phyloP scores from a whole-genome alignment of 2,329 filamentous ascomycete genomes.

The Fusarium sp. region DNA sequence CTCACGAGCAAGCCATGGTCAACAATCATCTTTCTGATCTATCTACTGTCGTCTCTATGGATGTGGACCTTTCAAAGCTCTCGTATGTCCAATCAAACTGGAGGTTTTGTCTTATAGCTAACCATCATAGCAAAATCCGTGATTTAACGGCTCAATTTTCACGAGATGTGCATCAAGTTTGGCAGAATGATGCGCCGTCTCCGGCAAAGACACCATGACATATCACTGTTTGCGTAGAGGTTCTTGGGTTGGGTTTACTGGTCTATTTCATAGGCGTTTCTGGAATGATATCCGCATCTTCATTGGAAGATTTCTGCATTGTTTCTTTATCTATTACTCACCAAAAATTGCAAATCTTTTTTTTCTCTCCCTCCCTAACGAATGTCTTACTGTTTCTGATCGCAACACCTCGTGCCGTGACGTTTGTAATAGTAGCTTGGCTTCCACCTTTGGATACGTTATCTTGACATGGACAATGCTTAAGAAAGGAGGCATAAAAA shows the following conservation, averaged over 20 bases:
- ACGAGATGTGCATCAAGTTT: conserved; percentile 33
- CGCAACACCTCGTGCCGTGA: background rate
- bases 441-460: background rate
- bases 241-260: background rate
- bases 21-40: conserved; percentile 49
- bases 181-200: conserved; percentile 15
- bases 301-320: background rate
- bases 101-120: background rate
- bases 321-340: background rate
- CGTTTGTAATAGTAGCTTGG: background rate
- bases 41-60: conserved; percentile 47
- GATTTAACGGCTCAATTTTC: conserved; percentile 40
- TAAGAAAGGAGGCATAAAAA: background rate
- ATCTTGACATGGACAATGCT: background rate
- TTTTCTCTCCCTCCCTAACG: background rate
- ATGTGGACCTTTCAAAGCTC: conserved; percentile 45
- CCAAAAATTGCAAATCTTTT: background rate
- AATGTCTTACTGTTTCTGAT: background rate
- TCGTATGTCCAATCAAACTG: conserved; percentile 7
- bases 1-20: conserved; percentile 46
- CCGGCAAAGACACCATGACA: conserved; percentile 4
- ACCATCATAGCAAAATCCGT: conserved; percentile 32
- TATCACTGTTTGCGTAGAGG: background rate
- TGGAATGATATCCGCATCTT: conserved; percentile 28
- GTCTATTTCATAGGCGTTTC: conserved; percentile 13